Evolutionary conservation across 345 rosid species (phyloP).

Genomic region (Orychophragmus violaceus): DNA sequence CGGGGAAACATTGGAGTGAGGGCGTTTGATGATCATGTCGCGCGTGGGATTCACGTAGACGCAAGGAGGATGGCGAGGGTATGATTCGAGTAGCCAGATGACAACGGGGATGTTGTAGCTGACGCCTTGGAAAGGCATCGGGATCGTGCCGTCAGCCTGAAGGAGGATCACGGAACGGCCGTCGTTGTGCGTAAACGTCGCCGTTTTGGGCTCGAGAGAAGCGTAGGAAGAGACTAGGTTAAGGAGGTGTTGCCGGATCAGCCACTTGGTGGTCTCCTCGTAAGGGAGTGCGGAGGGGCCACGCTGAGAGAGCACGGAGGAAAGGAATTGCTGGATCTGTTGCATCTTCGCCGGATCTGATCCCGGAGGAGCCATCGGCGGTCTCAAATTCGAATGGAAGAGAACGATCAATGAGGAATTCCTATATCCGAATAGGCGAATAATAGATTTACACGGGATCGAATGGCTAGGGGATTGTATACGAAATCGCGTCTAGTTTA

Average conservation of each 20-base stretch:
- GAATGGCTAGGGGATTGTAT: background rate
- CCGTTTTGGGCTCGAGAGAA: conserved; percentile 77
- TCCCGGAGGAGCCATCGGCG: conserved; percentile 29
- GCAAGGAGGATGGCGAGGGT: conserved; percentile 72
- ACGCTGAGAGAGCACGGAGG: conserved; percentile 73
- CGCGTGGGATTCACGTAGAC: conserved; percentile 94
- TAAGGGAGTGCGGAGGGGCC: conserved; percentile 80
- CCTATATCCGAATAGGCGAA: too few species aligned
- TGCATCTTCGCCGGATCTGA: conserved; percentile 40
- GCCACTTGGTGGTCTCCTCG: conserved; percentile 72
- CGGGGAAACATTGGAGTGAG: conserved; percentile 74
- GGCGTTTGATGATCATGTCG: conserved; percentile 90
- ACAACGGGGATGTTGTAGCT: conserved; percentile 89
- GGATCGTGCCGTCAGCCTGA: conserved; percentile 86
- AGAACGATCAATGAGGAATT: background rate
- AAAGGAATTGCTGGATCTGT: conserved; percentile 66
- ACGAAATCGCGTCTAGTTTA: background rate
- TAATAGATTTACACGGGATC: background rate
- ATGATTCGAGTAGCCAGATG: conserved; percentile 87
- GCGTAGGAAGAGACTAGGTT: conserved; percentile 46
- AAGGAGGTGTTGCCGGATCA: conserved; percentile 87
- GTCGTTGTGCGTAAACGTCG: conserved; percentile 92
- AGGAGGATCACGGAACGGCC: conserved; percentile 87
- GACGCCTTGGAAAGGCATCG: conserved; percentile 71
- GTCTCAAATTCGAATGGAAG: background rate